A percentile compares a stretch with the other conserved stretches of the same genome.
Evolutionary conservation across 2,329 filamentous ascomycete species (phyloP).

Genomic region (Pseudogymnoascus sp.): DNA sequence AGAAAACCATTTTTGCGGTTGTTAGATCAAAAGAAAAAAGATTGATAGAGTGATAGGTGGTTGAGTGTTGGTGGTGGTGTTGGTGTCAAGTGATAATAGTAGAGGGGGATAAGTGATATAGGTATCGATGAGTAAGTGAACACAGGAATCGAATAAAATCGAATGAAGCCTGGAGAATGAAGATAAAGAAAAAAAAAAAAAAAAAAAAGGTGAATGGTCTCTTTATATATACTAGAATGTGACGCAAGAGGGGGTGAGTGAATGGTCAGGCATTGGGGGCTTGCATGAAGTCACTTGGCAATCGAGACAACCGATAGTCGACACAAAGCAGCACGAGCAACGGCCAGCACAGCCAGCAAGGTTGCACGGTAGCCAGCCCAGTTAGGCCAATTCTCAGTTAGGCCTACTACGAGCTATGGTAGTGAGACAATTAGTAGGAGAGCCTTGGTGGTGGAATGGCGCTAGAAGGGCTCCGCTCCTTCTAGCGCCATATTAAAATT

Average conservation of each 20-base stretch:
- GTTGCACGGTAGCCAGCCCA: neutral
- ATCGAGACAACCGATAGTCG: neutral
- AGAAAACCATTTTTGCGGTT: conserved; percentile 41
- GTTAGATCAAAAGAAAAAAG: neutral
- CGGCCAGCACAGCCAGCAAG: neutral
- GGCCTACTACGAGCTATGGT: neutral
- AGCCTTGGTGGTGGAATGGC: neutral
- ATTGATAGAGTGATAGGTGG: neutral
- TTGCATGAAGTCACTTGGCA: neutral
- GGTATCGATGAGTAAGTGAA: neutral
- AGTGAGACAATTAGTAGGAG: neutral
- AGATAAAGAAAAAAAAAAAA: neutral
- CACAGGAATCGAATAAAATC: neutral
- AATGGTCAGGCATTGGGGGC: neutral
- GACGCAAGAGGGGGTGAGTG: neutral
- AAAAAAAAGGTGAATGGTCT: neutral
- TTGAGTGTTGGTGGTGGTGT: neutral
- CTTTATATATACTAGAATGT: neutral
- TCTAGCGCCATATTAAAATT: neutral
- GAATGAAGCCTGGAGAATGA: neutral
- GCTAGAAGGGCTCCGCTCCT: neutral
- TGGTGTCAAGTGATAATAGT: neutral
- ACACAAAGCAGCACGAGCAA: neutral
- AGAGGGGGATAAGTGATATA: neutral
- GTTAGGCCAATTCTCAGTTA: neutral